Percentiles rank a stretch among this genome's conserved stretches.
Conservation (phyloP, 805 yeast genomes). For the Tetrapisispora fleetii region DNA sequence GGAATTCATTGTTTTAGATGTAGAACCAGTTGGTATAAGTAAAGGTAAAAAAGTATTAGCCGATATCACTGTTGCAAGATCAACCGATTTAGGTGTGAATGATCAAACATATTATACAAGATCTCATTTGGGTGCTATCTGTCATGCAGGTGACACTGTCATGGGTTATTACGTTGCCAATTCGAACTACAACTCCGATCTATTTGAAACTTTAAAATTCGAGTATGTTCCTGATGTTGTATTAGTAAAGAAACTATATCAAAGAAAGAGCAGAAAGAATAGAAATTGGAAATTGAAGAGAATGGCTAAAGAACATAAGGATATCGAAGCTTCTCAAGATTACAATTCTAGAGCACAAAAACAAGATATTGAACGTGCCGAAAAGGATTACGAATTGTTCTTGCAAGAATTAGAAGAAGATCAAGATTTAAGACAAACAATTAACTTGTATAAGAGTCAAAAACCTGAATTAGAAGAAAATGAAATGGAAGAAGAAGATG, state of each 20-base stretch:
- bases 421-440: slow-evolving; percentile 80
- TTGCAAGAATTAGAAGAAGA: slow-evolving; percentile 97
- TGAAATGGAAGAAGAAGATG: slow-evolving; percentile 48
- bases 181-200: slow-evolving; percentile 79
- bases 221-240: slow-evolving; percentile 74
- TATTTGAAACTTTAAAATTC: slow-evolving; percentile 61
- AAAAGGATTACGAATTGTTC: slow-evolving; percentile 89
- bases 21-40: slow-evolving; percentile 79
- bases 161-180: slow-evolving; percentile 83
- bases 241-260: slow-evolving; percentile 79
- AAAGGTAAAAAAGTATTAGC: slow-evolving; percentile 76
- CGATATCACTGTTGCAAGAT: slow-evolving; percentile 84
- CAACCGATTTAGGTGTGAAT: slow-evolving; percentile 78
- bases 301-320: slow-evolving; percentile 94
- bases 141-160: slow-evolving; percentile 94
- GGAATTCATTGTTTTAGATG: slow-evolving; percentile 86
- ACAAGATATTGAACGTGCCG: slow-evolving; percentile 86
- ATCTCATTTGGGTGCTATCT: slow-evolving; percentile 85
- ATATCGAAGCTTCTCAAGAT: slow-evolving; percentile 65
- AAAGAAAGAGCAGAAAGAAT: slow-evolving; percentile 63
- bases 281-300: slow-evolving; percentile 91
- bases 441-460: slow-evolving; percentile 73
- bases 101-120: slow-evolving; percentile 76
- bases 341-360: slow-evolving; percentile 58
- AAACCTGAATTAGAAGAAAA: slow-evolving; percentile 18